Conservation (phyloP, 352 stramenopile genomes). For the Pythium brachiatum region DNA sequence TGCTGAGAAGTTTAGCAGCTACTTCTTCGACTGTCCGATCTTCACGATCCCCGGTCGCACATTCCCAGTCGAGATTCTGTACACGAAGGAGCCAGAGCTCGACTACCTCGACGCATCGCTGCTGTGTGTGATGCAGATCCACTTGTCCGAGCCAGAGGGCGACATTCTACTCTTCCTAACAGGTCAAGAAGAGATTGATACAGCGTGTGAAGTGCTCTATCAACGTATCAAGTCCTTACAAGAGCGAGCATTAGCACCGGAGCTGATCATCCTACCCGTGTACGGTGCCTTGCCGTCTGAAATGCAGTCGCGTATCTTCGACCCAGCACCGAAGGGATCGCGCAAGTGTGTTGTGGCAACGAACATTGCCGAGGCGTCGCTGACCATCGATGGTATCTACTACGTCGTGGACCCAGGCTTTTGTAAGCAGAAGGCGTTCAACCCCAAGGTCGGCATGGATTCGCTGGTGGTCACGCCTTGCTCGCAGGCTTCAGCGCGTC, state of each 20-base stretch:
- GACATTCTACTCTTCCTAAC: constrained; percentile 99
- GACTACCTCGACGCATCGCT: constrained; percentile 98
- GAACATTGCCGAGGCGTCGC: constrained; percentile 99
- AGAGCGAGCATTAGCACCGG: constrained; percentile 90
- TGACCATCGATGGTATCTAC: constrained; percentile 99
- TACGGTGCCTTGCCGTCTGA: constrained; percentile 98
- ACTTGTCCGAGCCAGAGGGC: constrained; percentile 96
- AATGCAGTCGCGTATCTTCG: constrained; percentile 99
- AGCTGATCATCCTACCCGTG: constrained; percentile 98
- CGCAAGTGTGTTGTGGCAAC: constrained; percentile 99
- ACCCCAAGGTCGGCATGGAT: constrained; percentile 99
- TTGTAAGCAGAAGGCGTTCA: constrained; percentile 99
- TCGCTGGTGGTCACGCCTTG: constrained; percentile 98
- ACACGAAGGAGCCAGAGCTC: constrained; percentile 97
- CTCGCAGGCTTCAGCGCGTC: constrained; percentile 96
- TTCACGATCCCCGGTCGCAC: constrained; percentile 98
- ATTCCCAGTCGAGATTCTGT: constrained; percentile 98
- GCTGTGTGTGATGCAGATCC: constrained; percentile 99
- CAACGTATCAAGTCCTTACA: constrained; percentile 97
- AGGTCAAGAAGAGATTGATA: constrained; percentile 99
- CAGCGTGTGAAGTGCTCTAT: constrained; percentile 97
- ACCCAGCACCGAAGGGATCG: constrained; percentile 93
- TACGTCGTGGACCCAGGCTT: constrained; percentile 95
- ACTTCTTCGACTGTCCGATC: constrained; percentile 98
- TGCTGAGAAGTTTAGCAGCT: constrained; percentile 97